Conservation (phyloP, 768 basidiomycete genomes). For the Tricholoma bakamatsutake region DNA sequence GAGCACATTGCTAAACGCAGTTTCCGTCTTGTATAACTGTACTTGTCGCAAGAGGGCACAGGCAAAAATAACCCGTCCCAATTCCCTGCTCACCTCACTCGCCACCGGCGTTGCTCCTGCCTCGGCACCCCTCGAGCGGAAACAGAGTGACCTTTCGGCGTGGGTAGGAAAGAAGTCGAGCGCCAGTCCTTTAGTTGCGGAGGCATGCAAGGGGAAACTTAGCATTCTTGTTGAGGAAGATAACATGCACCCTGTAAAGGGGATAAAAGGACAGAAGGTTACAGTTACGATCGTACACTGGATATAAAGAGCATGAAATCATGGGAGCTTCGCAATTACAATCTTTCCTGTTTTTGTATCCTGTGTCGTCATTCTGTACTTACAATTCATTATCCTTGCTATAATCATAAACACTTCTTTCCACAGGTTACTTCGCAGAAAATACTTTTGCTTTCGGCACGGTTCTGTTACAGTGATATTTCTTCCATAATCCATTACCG, state of each 20-base stretch:
- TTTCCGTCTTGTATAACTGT: not conserved
- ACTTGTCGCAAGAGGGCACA: not conserved
- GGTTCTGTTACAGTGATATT: too few species aligned
- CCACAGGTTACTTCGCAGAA: not conserved
- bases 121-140: not conserved
- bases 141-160: not conserved
- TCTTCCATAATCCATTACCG: too few species aligned
- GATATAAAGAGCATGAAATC: not conserved
- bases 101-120: not conserved
- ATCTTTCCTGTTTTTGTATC: not conserved
- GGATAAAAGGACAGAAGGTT: not conserved
- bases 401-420: not conserved
- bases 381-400: not conserved
- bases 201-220: not conserved
- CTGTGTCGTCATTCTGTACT: not conserved
- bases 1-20: not conserved
- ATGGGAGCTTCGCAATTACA: not conserved
- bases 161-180: not conserved
- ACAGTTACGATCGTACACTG: not conserved
- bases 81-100: not conserved
- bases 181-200: not conserved
- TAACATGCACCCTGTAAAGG: not conserved
- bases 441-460: too few species aligned
- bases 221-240: not conserved
- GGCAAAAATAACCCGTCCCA: not conserved